These are phyloP conservation scores for Yarrowia sp. DNA, from an alignment of 805 yeast species.

Conservation along the genomic window DNA sequence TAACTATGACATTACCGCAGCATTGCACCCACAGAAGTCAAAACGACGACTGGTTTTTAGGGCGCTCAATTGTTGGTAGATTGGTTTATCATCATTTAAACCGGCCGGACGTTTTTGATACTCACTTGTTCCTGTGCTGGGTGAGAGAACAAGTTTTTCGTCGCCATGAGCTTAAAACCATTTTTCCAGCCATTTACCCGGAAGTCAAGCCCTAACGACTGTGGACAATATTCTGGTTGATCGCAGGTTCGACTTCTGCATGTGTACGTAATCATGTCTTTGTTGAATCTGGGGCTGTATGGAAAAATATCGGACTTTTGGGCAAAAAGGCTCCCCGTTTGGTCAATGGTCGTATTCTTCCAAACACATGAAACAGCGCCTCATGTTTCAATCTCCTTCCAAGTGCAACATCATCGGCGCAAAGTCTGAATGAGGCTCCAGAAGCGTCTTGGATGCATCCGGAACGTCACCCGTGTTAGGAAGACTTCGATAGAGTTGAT, in stretches of 20 bases:
- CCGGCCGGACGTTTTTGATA: constrained; percentile 1
- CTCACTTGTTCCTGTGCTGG: constrained; percentile 26
- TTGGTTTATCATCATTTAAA: constrained; percentile 36
- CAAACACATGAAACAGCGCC: not conserved
- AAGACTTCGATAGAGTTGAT: constrained; percentile 11
- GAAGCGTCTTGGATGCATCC: constrained; percentile 25
- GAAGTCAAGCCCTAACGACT: constrained; percentile 33
- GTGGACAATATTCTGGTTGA: not conserved
- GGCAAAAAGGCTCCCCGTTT: too few species aligned
- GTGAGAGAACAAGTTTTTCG: constrained; percentile 36
- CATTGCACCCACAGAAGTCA: constrained; percentile 39
- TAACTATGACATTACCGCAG: constrained; percentile 40
- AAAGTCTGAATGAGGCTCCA: constrained; percentile 25
- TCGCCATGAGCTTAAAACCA: constrained; percentile 16
- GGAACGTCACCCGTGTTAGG: constrained; percentile 14
- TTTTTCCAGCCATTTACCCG: constrained; percentile 15
- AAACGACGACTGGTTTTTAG: constrained; percentile 36
- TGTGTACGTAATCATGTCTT: not conserved
- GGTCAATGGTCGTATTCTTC: not conserved
- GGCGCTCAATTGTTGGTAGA: constrained; percentile 34
- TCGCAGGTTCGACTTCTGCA: constrained; percentile 11
- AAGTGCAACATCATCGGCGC: not conserved
- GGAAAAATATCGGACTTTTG: too few species aligned
- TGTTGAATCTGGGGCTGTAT: not conserved
- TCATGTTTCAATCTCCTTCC: constrained; percentile 4